These are phyloP conservation scores for Hanseniaspora lindneri DNA, from an alignment of 805 yeast species.

Conservation along the genomic window DNA sequence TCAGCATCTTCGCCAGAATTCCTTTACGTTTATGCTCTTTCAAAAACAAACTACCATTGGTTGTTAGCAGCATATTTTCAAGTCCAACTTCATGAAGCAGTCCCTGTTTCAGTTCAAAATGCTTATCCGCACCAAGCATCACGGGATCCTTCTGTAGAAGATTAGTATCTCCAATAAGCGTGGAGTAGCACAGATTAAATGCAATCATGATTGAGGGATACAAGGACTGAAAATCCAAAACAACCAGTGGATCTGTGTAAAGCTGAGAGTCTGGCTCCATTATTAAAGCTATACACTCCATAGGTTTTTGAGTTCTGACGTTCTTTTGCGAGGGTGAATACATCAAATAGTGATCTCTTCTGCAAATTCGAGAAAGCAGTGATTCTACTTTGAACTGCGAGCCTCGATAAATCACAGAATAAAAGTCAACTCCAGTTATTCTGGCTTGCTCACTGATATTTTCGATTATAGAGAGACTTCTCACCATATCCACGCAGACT, in stretches of 20 bases:
- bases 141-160: constrained; percentile 39
- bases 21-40: constrained; percentile 57
- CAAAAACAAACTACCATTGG: constrained; percentile 77
- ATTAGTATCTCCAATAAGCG: constrained; percentile 51
- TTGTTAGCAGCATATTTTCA: constrained; percentile 57
- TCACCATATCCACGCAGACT: constrained; percentile 1
- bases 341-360: constrained; percentile 59
- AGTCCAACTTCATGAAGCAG: constrained; percentile 37
- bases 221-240: constrained; percentile 82
- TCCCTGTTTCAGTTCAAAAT: constrained; percentile 44
- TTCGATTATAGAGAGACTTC: constrained; percentile 18
- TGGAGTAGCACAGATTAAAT: constrained; percentile 74
- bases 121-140: constrained; percentile 39
- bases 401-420: constrained; percentile 78
- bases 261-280: constrained; percentile 83
- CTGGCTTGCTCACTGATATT: constrained; percentile 74
- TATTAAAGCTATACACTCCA: constrained; percentile 79
- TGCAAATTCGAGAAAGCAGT: constrained; percentile 58
- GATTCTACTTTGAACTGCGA: constrained; percentile 93
- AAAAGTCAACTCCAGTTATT: constrained; percentile 77
- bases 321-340: constrained; percentile 70
- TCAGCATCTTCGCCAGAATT: constrained; percentile 67
- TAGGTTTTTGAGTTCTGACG: constrained; percentile 71
- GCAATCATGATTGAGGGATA: constrained; percentile 91
- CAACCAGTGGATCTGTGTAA: constrained; percentile 80